Evolutionary conservation across 2,329 filamentous ascomycete genomes (phyloP), one percentile per base, ranked within the genome.

Genomic region (Arthroderma sp.): DNA sequence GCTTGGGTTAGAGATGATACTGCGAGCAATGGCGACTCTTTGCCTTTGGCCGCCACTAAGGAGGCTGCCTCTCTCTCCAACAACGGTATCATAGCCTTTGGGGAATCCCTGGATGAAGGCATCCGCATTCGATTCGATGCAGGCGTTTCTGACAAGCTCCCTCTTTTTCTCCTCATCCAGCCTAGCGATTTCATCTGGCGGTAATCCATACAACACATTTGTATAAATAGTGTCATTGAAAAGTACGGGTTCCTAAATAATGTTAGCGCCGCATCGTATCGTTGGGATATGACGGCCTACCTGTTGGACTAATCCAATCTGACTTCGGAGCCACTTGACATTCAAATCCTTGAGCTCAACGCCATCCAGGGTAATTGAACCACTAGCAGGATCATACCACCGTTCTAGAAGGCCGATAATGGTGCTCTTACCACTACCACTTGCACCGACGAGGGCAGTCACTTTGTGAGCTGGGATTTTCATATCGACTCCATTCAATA

Each of bases 31-130:
- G 5, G 89, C 88, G 65, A 95, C 90, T 63, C 90, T 85, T 71
- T 95, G 90, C 71, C 93, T 93, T 73, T 95, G 90, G 19, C 90
- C 90, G 67, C 90, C 90, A 56, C 86, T 91, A 15, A 95, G 78
- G 58, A 94, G 76, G 67, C 93, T 91, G 7, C 89, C 90, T 61
- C 88, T 82, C 70, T 95, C 88, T 59, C 90, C 90, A 17, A 95
- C 89, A 63, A 90, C 84, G 0, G 90, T 95, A 64, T 93, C 80
- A 66, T 95, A 95, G 8, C 86, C 86, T 62, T 94, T 85, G 0
- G 90, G 88, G 0, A 95, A 79, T 8, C 77, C 71, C 15, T 77
- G 79, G 60, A 95, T 84, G 68, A 95, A 95, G 62, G 91, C 87
- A 66, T 93, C 88, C 1, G 88, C 88, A 64, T 94, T 93, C n/a